phyloP scores from a whole-genome alignment of 139 green algal species.

The Trebouxia sp. region DNA sequence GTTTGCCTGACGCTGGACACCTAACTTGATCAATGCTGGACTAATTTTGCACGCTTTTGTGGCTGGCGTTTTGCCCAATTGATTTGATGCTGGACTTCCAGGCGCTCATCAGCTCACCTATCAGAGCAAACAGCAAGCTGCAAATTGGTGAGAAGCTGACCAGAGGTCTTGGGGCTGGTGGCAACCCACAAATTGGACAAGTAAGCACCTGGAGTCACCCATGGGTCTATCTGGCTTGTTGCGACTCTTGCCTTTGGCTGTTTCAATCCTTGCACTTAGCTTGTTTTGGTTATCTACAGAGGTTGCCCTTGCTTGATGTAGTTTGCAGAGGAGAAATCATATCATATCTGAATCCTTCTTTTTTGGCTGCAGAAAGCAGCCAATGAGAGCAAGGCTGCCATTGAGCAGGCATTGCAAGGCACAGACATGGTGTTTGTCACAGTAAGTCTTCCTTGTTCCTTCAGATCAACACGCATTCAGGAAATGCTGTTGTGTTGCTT shows the following conservation, averaged over 20 bases:
- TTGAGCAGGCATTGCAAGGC: conserved; percentile 73
- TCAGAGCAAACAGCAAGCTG: conserved; percentile 63
- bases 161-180: conserved; percentile 83
- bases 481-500: too few relatives aligned
- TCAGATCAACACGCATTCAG: too few relatives aligned
- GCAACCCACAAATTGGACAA: conserved; percentile 85
- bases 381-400: conserved; percentile 66
- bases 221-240: too few relatives aligned
- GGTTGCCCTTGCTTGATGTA: neutral
- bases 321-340: too few relatives aligned
- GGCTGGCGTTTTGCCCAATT: too few relatives aligned
- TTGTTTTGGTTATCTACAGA: too few relatives aligned
- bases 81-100: conserved; percentile 40
- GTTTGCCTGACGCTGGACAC: too few relatives aligned
- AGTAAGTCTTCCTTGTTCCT: conserved; percentile 44
- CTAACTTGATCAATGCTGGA: too few relatives aligned
- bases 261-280: too few relatives aligned
- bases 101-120: conserved; percentile 73
- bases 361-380: conserved; percentile 67
- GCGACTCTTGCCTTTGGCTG: too few relatives aligned
- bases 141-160: conserved; percentile 92
- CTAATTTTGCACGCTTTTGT: too few relatives aligned
- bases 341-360: neutral
- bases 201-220: conserved; percentile 61
- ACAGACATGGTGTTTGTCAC: conserved; percentile 97